Evolutionary conservation across 1,284 basidiomycete genomes (phyloP).

Genomic region (Porodaedalea pini): DNA sequence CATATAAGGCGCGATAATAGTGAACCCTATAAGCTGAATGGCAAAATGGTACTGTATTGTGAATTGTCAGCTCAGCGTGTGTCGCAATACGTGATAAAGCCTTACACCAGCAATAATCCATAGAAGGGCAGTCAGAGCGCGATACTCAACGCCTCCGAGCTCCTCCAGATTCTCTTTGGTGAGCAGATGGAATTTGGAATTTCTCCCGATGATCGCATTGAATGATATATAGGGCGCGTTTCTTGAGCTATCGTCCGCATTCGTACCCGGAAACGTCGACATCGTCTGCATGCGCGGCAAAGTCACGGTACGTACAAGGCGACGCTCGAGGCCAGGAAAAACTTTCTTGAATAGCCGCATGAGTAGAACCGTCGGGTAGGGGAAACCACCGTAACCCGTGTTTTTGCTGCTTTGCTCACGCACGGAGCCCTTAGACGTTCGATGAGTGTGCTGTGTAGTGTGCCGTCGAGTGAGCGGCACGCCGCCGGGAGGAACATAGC

Average conservation of each 20-base stretch:
- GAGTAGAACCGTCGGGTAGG: constrained; percentile 68
- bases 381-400: constrained; percentile 81
- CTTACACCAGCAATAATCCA: constrained; percentile 69
- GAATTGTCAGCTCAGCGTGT: constrained; percentile 11
- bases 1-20: constrained; percentile 80
- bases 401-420: constrained; percentile 24
- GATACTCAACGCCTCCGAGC: constrained; percentile 91
- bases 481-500: not conserved
- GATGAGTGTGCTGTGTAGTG: constrained; percentile 9
- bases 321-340: constrained; percentile 55
- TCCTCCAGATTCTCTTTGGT: constrained; percentile 86
- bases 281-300: constrained; percentile 72
- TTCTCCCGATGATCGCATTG: constrained; percentile 78
- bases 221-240: constrained; percentile 83
- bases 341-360: constrained; percentile 44
- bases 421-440: not conserved
- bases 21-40: constrained; percentile 62
- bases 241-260: constrained; percentile 16
- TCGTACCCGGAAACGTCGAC: constrained; percentile 24
- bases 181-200: constrained; percentile 82
- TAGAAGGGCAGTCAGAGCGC: constrained; percentile 77
- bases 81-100: constrained; percentile 22
- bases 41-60: constrained; percentile 64
- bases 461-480: constrained; percentile 6
- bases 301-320: constrained; percentile 62